Percentiles rank a stretch among this genome's conserved stretches.
phyloP scores from a whole-genome alignment of 805 yeast genomes.

The Zygosaccharomyces bailii region DNA sequence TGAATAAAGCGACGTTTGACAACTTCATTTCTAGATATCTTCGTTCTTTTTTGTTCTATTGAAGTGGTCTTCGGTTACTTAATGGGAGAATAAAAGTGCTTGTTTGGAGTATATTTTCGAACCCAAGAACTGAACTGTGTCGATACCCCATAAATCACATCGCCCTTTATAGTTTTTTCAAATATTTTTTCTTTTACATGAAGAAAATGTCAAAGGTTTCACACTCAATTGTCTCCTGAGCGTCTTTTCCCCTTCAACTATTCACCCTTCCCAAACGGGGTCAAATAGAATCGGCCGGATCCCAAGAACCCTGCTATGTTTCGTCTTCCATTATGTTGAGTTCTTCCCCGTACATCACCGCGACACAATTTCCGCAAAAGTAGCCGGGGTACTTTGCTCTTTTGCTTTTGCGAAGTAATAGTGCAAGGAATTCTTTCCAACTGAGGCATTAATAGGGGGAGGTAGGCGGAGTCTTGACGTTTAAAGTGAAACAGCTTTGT shows the following conservation, averaged over 20 bases:
- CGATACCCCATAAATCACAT: not conserved
- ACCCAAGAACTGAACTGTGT: no score
- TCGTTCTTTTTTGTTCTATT: not conserved
- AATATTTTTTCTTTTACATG: not conserved
- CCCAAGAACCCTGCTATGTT: not conserved
- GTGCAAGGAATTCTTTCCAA: not conserved
- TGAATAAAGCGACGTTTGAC: slow-evolving; percentile 8
- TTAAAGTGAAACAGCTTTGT: not conserved
- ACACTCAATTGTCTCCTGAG: slow-evolving; percentile 1
- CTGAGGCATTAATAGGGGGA: slow-evolving; percentile 4
- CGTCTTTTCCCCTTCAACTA: slow-evolving; percentile 1
- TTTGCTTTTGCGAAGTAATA: slow-evolving; percentile 1
- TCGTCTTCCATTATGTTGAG: not conserved
- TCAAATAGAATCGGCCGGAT: slow-evolving; percentile 9
- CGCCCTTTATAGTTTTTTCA: slow-evolving; percentile 1
- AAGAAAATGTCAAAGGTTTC: not conserved
- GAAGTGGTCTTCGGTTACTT: not conserved
- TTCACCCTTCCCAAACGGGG: not conserved
- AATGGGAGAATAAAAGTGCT: no score
- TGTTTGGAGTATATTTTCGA: no score
- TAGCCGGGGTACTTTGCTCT: slow-evolving; percentile 2
- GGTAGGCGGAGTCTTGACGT: not conserved
- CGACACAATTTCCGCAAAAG: slow-evolving; percentile 1
- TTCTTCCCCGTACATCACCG: not conserved
- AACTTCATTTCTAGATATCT: slow-evolving; percentile 9